These are phyloP conservation scores for Saposhnikovia divaricata DNA, from an alignment of 129 eudicot species.

Conservation along the genomic window DNA sequence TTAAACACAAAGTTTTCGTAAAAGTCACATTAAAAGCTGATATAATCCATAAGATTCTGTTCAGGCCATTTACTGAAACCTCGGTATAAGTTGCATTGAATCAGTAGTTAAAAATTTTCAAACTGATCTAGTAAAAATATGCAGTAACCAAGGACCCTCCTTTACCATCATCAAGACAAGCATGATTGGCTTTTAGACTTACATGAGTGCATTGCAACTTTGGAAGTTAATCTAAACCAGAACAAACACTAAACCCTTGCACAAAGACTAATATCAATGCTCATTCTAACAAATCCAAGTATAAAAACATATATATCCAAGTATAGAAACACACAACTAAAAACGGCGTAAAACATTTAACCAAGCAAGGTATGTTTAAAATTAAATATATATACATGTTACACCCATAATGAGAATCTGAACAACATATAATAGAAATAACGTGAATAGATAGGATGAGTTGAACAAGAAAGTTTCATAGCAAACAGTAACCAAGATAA, in stretches of 20 bases:
- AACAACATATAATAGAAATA: too few relatives aligned
- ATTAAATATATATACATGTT: too few relatives aligned
- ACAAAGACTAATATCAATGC: neutral
- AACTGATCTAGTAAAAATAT: neutral
- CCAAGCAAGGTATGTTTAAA: too few relatives aligned
- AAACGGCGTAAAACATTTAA: constrained; percentile 3
- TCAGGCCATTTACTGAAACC: neutral
- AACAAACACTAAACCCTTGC: neutral
- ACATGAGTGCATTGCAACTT: neutral
- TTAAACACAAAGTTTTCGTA: neutral
- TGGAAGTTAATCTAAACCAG: neutral
- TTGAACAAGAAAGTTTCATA: too few relatives aligned
- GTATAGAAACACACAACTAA: neutral
- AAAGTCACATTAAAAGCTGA: neutral
- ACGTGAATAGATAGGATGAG: too few relatives aligned
- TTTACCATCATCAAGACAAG: neutral
- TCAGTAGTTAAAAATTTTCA: neutral
- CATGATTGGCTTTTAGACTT: neutral
- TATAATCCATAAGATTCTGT: neutral
- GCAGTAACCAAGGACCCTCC: neutral
- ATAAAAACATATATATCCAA: neutral
- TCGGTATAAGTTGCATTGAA: neutral
- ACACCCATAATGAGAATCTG: too few relatives aligned
- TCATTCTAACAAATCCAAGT: neutral
- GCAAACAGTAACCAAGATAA: too few relatives aligned